Percentiles rank a stretch among this genome's conserved stretches.
phyloP scores from a whole-genome alignment of 2,329 filamentous ascomycete genomes.

The Huntiella bhutanensis region DNA sequence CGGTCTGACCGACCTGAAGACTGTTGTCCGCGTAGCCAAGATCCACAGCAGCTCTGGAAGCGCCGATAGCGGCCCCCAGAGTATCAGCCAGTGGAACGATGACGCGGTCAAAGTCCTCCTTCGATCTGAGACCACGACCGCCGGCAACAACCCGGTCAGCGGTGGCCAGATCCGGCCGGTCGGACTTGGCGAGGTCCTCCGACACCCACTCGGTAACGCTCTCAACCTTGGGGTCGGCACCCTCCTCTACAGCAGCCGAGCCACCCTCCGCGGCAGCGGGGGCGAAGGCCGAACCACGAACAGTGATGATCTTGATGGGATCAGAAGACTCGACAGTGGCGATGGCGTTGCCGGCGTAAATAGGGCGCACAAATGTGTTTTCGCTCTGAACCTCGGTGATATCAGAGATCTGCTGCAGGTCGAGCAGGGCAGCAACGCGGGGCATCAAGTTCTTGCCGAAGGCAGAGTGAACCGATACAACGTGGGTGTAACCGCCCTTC shows the following conservation, averaged over 20 bases:
- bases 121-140: conserved; percentile 87
- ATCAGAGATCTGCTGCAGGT: conserved; percentile 86
- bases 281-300: conserved; percentile 82
- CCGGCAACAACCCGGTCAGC: conserved; percentile 81
- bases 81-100: conserved; percentile 87
- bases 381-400: conserved; percentile 73
- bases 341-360: conserved; percentile 95
- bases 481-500: conserved; percentile 81
- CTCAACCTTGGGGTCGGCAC: conserved; percentile 62
- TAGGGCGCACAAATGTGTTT: conserved; percentile 87
- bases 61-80: conserved; percentile 86
- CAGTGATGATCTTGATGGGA: conserved; percentile 69
- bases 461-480: conserved; percentile 77
- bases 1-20: conserved; percentile 92
- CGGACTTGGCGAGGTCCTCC: conserved; percentile 80
- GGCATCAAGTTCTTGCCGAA: conserved; percentile 94
- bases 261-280: conserved; percentile 52
- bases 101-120: conserved; percentile 86
- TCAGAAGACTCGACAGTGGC: conserved; percentile 86
- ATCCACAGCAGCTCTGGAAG: conserved; percentile 86
- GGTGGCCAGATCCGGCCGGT: conserved; percentile 84
- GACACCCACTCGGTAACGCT: conserved; percentile 73
- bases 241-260: conserved; percentile 59
- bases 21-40: conserved; percentile 97
- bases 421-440: conserved; percentile 74